Conservation (phyloP, 2,329 filamentous ascomycete species). For the Chrysoporthe deuterocubensis region DNA sequence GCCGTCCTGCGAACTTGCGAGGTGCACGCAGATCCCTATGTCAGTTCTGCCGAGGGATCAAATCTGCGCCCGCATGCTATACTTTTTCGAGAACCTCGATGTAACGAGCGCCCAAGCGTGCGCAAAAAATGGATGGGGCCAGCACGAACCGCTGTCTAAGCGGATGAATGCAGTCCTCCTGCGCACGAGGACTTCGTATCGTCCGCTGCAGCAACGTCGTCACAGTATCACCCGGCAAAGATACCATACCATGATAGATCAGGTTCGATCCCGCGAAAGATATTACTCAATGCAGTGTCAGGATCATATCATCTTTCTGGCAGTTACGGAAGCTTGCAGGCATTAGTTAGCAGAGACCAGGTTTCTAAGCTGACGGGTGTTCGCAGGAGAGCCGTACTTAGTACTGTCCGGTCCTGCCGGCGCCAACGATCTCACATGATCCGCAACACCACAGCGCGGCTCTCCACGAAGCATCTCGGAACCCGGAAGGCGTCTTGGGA, state of each 20-base stretch:
- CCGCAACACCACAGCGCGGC: neutral
- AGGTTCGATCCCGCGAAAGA: neutral
- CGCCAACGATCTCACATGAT: neutral
- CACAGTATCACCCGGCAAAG: no score
- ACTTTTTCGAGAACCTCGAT: neutral
- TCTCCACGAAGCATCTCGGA: no score
- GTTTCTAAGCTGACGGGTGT: neutral
- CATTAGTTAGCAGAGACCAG: neutral
- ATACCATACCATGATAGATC: neutral
- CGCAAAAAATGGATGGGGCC: neutral
- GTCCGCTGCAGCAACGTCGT: neutral
- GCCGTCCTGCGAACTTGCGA: neutral
- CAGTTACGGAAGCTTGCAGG: neutral
- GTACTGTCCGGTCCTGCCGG: neutral
- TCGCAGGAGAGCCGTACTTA: neutral
- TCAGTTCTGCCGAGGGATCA: neutral
- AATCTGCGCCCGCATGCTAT: constrained; percentile 7
- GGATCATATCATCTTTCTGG: neutral
- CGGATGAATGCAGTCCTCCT: neutral
- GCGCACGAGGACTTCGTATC: no score
- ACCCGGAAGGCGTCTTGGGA: no score
- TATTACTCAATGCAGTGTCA: neutral
- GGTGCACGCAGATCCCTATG: constrained; percentile 3
- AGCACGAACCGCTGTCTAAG: neutral
- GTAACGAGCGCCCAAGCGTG: neutral